These are phyloP conservation scores for Lactarius pseudohatsudake DNA, from an alignment of 768 basidiomycete species.

Conservation along the genomic window DNA sequence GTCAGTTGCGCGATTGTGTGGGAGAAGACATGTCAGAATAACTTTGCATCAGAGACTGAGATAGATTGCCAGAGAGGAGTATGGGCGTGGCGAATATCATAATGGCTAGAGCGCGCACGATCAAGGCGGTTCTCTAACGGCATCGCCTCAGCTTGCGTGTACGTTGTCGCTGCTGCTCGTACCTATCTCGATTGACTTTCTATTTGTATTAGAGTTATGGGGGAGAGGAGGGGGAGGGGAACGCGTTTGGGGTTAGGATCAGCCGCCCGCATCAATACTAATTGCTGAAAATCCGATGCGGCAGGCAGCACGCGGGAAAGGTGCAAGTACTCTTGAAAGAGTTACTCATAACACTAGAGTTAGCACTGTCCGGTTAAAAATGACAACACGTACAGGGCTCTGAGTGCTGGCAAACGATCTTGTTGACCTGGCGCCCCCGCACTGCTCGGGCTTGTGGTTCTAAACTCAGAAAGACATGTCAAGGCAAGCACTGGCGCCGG, in stretches of 20 bases:
- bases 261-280: background rate
- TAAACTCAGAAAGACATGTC: background rate
- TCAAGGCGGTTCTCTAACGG: background rate
- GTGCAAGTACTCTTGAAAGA: background rate
- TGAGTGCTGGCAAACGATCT: background rate
- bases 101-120: background rate
- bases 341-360: background rate
- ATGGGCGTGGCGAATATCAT: background rate
- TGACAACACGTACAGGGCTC: background rate
- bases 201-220: background rate
- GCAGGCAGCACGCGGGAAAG: background rate
- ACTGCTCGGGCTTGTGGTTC: background rate
- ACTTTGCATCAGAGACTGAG: background rate
- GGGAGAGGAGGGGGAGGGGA: background rate
- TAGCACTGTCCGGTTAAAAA: background rate
- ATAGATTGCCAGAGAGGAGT: background rate
- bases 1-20: background rate
- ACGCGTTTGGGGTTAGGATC: slow-evolving; percentile 4
- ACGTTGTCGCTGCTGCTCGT: background rate
- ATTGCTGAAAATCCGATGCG: background rate
- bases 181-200: background rate
- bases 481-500: background rate
- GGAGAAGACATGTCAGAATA: background rate
- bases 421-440: background rate
- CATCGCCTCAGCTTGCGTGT: background rate